Percentiles rank a stretch among this genome's conserved stretches.
These are phyloP conservation scores for Rhynchosporium secalis DNA, from an alignment of 2,329 filamentous ascomycete genomes.

Conservation along the genomic window DNA sequence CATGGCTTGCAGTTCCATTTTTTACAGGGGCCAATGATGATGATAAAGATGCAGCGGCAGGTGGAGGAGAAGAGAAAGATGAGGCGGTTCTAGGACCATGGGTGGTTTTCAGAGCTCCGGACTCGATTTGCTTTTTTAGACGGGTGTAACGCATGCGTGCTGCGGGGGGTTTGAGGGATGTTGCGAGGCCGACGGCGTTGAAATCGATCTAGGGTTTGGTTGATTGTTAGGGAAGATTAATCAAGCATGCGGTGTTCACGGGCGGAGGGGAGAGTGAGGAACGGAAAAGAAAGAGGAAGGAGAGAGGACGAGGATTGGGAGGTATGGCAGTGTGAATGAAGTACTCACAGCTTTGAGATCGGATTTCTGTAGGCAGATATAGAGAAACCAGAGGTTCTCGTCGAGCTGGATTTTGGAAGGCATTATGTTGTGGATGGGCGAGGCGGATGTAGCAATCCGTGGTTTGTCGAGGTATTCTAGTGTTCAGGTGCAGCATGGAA, in stretches of 20 bases:
- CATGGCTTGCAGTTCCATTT: no score
- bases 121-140: conserved; percentile 39
- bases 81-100: conserved; percentile 31
- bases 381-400: conserved; percentile 45
- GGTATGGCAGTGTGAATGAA: no score
- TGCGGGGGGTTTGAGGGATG: conserved; percentile 42
- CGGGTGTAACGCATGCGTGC: conserved; percentile 44
- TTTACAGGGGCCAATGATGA: no score
- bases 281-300: conserved; percentile 4
- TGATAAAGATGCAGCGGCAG: no score
- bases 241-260: neutral
- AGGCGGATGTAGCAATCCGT: neutral
- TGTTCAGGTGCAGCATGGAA: conserved; percentile 6
- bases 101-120: conserved; percentile 34
- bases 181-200: conserved; percentile 39
- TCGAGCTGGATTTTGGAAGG: conserved; percentile 43
- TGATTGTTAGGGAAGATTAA: neutral
- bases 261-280: neutral
- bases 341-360: conserved; percentile 42
- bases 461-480: conserved; percentile 13
- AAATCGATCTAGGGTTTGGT: conserved; percentile 42
- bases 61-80: conserved; percentile 3
- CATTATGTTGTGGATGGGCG: conserved; percentile 34
- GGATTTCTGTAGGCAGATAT: conserved; percentile 44
- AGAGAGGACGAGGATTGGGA: neutral